These are phyloP conservation scores for Phyllosticta capitalensis DNA, from an alignment of 2,329 filamentous ascomycete species.

Conservation along the genomic window DNA sequence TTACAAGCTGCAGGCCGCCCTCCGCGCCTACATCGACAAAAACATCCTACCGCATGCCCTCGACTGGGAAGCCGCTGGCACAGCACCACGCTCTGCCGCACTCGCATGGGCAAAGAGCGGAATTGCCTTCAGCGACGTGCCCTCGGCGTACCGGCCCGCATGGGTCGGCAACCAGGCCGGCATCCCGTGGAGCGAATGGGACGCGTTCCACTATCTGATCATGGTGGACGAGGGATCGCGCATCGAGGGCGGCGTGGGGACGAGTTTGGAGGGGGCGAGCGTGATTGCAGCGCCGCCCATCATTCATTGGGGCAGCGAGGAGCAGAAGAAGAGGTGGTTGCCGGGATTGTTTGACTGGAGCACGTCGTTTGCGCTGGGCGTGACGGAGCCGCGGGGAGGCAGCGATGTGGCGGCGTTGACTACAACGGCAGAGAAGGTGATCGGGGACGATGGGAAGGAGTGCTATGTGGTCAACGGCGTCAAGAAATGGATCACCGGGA, in stretches of 20 bases:
- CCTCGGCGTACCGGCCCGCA: conserved; percentile 33
- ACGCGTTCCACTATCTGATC: conserved; percentile 38
- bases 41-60: conserved; percentile 49
- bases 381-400: conserved; percentile 53
- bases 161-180: conserved; percentile 28
- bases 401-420: conserved; percentile 56
- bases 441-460: conserved; percentile 63
- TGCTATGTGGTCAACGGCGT: conserved; percentile 58
- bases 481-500: conserved; percentile 62
- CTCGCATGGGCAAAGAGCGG: conserved; percentile 32
- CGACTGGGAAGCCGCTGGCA: conserved; percentile 51
- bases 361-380: conserved; percentile 53
- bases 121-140: conserved; percentile 36
- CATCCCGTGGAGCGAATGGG: conserved; percentile 27
- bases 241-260: conserved; percentile 48
- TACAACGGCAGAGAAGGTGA: conserved; percentile 62
- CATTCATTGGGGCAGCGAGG: conserved; percentile 50
- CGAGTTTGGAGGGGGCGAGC: conserved; percentile 50
- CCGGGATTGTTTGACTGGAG: conserved; percentile 50
- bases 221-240: conserved; percentile 47
- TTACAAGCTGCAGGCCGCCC: conserved; percentile 44
- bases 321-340: conserved; percentile 51
- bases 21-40: conserved; percentile 51
- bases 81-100: conserved; percentile 38
- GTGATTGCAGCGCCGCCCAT: conserved; percentile 56